Evolutionary conservation across 2,329 filamentous ascomycete genomes (phyloP).

Genomic region (Ceratocystis eucalypticola): DNA sequence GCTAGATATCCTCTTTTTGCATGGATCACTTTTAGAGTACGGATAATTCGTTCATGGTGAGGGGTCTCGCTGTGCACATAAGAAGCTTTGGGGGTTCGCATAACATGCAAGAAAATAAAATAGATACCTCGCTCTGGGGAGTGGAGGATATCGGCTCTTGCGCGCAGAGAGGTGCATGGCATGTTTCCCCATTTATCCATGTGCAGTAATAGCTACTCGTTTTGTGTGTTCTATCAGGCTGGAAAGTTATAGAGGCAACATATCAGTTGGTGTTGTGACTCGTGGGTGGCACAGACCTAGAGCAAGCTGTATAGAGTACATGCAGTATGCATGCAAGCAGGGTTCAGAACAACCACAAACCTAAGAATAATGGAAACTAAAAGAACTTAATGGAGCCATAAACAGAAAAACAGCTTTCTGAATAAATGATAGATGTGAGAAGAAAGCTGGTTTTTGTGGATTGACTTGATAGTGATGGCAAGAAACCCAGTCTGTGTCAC

Average conservation of each 20-base stretch:
- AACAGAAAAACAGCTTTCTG: neutral
- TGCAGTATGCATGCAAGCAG: conserved; percentile 7
- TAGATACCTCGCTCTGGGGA: neutral
- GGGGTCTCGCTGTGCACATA: neutral
- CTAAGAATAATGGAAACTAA: neutral
- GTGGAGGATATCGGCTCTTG: neutral
- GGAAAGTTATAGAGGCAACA: neutral
- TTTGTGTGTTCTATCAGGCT: neutral
- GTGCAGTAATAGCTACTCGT: neutral
- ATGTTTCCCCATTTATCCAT: neutral
- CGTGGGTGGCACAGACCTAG: conserved; percentile 9
- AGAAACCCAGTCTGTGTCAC: too few relatives aligned
- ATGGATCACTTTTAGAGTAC: too few relatives aligned
- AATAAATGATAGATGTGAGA: neutral
- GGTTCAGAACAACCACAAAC: neutral
- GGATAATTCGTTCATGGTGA: neutral
- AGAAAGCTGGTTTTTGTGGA: neutral
- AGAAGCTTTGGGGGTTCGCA: neutral
- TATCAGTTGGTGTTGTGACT: neutral
- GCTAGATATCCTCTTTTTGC: too few relatives aligned
- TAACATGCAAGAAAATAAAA: neutral
- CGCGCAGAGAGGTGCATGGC: neutral
- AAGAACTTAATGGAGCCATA: neutral
- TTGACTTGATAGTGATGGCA: too few relatives aligned
- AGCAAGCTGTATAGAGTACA: conserved; percentile 4